These are phyloP conservation scores for Rubia tinctorum DNA, from an alignment of 305 asterid species.

Conservation along the genomic window DNA sequence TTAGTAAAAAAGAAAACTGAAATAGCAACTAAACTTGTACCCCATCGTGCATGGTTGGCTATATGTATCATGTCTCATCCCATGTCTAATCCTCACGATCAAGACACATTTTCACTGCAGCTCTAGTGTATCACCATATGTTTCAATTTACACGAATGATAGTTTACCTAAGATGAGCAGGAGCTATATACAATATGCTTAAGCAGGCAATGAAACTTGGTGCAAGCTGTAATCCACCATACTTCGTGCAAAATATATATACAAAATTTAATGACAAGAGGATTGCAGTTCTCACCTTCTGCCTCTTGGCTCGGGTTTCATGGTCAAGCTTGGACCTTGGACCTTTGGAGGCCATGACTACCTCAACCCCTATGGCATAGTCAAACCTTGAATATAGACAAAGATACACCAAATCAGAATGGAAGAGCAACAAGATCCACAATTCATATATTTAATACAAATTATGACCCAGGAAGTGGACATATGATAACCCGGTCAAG, in stretches of 20 bases:
- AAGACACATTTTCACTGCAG: not conserved
- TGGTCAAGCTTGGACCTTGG: constrained; percentile 91
- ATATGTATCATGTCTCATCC: not conserved
- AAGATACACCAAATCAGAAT: constrained; percentile 1
- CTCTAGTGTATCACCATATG: not conserved
- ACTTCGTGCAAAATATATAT: not conserved
- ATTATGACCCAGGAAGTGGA: not conserved
- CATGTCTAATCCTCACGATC: not conserved
- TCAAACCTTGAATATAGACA: constrained; percentile 29
- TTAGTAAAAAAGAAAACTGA: not conserved
- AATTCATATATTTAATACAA: constrained; percentile 11
- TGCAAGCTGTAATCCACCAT: not conserved
- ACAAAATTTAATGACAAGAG: not conserved
- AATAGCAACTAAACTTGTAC: not conserved
- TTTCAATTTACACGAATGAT: no score
- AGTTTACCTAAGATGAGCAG: no score
- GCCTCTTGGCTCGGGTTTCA: constrained; percentile 89
- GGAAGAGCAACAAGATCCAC: constrained; percentile 9
- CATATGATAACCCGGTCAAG: not conserved
- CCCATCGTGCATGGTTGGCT: not conserved
- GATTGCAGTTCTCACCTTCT: constrained; percentile 51
- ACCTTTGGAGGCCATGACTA: constrained; percentile 97
- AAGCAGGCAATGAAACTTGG: not conserved
- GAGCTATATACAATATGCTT: not conserved
- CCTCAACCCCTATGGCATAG: constrained; percentile 47